phyloP scores from a whole-genome alignment of 495 filamentous ascomycete genomes.

The Annulohypoxylon nitens region DNA sequence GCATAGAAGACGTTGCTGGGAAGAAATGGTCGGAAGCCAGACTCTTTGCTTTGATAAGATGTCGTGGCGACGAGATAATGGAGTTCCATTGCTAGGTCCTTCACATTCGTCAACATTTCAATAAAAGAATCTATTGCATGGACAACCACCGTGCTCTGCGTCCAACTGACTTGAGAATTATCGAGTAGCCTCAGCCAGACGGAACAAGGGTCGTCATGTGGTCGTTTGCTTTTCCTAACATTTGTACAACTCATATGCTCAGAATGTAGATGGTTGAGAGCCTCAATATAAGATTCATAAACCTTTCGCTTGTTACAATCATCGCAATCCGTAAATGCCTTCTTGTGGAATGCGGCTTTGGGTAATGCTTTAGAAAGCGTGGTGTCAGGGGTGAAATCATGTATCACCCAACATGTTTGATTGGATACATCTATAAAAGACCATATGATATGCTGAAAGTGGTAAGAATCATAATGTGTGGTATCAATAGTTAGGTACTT shows the following conservation, averaged over 20 bases:
- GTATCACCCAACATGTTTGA: constrained; percentile 2
- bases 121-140: too few relatives aligned
- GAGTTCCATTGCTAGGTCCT: constrained; percentile 9
- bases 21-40: not conserved
- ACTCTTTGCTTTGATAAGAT: not conserved
- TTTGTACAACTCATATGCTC: constrained; percentile 2
- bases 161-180: not conserved
- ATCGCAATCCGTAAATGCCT: not conserved
- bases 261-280: constrained; percentile 6
- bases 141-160: too few relatives aligned
- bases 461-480: too few relatives aligned
- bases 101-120: constrained; percentile 3
- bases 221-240: not conserved
- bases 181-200: not conserved
- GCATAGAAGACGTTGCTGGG: not conserved
- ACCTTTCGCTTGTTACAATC: not conserved
- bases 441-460: too few relatives aligned
- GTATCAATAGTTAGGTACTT: too few relatives aligned
- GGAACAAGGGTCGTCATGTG: constrained; percentile 3
- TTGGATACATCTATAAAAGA: not conserved
- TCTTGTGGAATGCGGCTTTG: constrained; percentile 1
- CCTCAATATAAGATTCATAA: not conserved
- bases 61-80: constrained; percentile 13
- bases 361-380: constrained; percentile 10
- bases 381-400: constrained; percentile 3